phyloP scores from a whole-genome alignment of 345 rosid species.

The Brassica incana region DNA sequence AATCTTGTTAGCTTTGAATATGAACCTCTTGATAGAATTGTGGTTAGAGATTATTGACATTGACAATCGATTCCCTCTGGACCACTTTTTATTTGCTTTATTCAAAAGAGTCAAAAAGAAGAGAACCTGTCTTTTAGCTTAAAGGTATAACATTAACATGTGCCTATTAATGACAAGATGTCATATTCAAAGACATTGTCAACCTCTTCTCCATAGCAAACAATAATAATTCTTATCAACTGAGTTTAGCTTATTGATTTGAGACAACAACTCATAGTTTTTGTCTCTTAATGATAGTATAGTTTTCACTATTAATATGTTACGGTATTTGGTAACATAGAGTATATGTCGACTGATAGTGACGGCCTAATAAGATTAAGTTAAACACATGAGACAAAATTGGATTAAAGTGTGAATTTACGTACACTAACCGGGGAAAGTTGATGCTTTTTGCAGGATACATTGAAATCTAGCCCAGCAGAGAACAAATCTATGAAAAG shows the following conservation, averaged over 20 bases:
- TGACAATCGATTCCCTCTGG: conserved; percentile 31
- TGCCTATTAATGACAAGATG: conserved; percentile 33
- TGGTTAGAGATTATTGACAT: conserved; percentile 34
- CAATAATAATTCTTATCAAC: conserved; percentile 11
- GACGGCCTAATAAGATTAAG: background rate
- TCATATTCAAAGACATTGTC: conserved; percentile 33
- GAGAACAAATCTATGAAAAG: conserved; percentile 41
- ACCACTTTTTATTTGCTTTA: conserved; percentile 32
- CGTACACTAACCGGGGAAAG: conserved; percentile 4
- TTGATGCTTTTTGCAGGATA: background rate
- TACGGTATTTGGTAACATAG: conserved; percentile 6
- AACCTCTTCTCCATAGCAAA: conserved; percentile 32
- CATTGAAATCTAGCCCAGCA: background rate
- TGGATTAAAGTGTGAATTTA: background rate
- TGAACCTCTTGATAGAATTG: conserved; percentile 29
- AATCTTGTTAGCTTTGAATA: conserved; percentile 15
- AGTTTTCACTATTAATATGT: conserved; percentile 13
- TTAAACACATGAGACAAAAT: background rate
- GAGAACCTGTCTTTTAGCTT: conserved; percentile 36
- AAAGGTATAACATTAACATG: conserved; percentile 34
- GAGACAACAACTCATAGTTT: conserved; percentile 13
- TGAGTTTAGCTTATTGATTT: conserved; percentile 16
- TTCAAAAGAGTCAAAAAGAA: conserved; percentile 37
- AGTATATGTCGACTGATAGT: background rate
- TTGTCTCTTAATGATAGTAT: conserved; percentile 13